These are phyloP conservation scores for Globisporangium cystogenes DNA, from an alignment of 352 stramenopile species.

Conservation along the genomic window DNA sequence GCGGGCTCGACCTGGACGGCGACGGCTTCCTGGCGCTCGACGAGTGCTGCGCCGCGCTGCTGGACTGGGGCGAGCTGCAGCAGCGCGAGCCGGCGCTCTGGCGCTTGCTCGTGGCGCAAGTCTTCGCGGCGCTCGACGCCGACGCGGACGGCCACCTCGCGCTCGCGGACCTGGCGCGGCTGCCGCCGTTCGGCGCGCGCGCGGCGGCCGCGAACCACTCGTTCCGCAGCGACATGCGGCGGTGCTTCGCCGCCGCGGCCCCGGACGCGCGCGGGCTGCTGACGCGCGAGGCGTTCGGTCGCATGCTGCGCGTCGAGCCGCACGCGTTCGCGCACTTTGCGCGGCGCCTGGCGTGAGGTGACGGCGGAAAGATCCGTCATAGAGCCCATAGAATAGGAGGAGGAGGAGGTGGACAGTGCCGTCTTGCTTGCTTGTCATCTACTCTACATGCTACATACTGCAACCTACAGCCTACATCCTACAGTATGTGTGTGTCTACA, in stretches of 20 bases:
- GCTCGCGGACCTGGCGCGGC: constrained; percentile 34
- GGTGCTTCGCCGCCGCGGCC: constrained; percentile 56
- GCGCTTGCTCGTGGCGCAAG: constrained; percentile 19
- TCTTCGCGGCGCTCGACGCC: constrained; percentile 46
- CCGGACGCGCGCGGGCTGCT: constrained; percentile 28
- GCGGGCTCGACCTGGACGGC: constrained; percentile 52
- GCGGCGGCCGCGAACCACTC: constrained; percentile 25
- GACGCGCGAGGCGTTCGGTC: constrained; percentile 32
- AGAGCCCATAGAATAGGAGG: no score
- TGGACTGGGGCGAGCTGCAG: constrained; percentile 67
- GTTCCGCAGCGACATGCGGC: constrained; percentile 53
- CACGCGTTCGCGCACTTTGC: constrained; percentile 48
- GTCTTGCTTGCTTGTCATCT: no score
- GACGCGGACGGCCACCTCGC: constrained; percentile 45
- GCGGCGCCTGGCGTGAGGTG: constrained; percentile 17
- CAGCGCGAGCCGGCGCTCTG: constrained; percentile 26
- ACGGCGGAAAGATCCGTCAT: no score
- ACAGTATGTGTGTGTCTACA: neutral
- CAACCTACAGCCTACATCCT: no score
- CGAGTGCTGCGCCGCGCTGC: constrained; percentile 62
- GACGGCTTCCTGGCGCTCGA: constrained; percentile 50
- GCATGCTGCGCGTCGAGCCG: constrained; percentile 43
- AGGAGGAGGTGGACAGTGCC: no score
- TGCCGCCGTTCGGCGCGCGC: constrained; percentile 30
- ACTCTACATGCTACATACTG: neutral